Base-by-base conservation (phyloP, 331 rosid genomes). In the Quercus phellos region DNA sequence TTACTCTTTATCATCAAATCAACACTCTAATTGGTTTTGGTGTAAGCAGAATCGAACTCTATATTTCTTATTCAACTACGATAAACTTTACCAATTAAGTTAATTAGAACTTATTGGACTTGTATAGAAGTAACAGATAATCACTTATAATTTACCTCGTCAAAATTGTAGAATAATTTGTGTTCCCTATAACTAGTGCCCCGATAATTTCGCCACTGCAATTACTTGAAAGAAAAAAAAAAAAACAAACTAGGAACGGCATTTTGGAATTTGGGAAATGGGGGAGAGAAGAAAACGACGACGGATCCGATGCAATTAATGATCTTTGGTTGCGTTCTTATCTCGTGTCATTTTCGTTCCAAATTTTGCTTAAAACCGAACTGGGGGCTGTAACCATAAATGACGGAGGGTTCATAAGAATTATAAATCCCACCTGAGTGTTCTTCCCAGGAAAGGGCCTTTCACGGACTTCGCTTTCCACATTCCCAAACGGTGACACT, bases 31-130 rank as follows among this genome's bases (percentile, higher is more conserved):
- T 38, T 38, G 0, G 1, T 38, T 38, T 38, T 38, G 12, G 3
- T 38, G 0, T 2, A 38, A 0, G 0, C 1, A 0, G 0, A 7
- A 38, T 38, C 12, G 1, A 38, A 2, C 3, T 38, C 0, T 0
- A 8, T 8, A 38, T 38, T 0, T 2, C 0, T 38, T 38, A 8
- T 8, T 38, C 0, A 0, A 38, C 0, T 1, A 2, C 0, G 8
- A 8, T 38, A 38, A 38, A 8, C 0, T 8, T 0, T 38, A 38
- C 46, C 0, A 8, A 7, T 38, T 2, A 0, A 38, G 0, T 0
- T 8, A 8, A 8, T 0, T 2, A 38, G 0, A 38, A 38, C 12
- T 38, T 0, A 0, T 0, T 0, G 0, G 0, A 0, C 10, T 38
- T 0, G 2, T 6, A 6, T 6, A 35, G n/a, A n/a, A 1, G 0